Conservation (phyloP, 257 asterid species). For the Schizonepeta tenuifolia region DNA sequence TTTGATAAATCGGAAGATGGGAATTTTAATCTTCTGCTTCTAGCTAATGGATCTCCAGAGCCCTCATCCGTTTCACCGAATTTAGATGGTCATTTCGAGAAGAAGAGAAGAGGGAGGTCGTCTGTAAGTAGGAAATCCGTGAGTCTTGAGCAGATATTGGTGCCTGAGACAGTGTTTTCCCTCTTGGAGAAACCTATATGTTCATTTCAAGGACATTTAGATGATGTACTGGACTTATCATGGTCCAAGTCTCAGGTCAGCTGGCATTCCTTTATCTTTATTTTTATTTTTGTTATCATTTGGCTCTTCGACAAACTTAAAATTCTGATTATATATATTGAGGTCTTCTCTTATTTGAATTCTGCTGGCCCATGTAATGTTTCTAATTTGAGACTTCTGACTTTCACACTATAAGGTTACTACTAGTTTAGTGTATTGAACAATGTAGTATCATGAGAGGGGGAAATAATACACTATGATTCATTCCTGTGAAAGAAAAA, state of each 20-base stretch:
- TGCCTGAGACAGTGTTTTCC: constrained; percentile 80
- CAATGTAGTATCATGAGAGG: constrained; percentile 1
- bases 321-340: constrained; percentile 10
- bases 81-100: constrained; percentile 71
- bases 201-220: constrained; percentile 85
- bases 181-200: constrained; percentile 83
- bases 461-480: neutral
- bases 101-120: constrained; percentile 83
- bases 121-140: constrained; percentile 83
- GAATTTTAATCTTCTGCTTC: constrained; percentile 67
- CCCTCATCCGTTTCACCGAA: constrained; percentile 71
- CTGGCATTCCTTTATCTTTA: constrained; percentile 19
- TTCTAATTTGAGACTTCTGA: constrained; percentile 19
- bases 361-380: neutral
- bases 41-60: constrained; percentile 86
- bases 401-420: constrained; percentile 9
- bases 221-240: constrained; percentile 90
- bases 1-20: constrained; percentile 84
- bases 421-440: neutral
- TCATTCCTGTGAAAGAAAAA: neutral
- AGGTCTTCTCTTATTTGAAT: constrained; percentile 18
- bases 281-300: neutral
- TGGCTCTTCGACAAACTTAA: constrained; percentile 12
- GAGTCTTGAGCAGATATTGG: constrained; percentile 77
- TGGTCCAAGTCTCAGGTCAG: constrained; percentile 99